Base-by-base conservation (phyloP, 1,284 basidiomycete species). In the Pisolithus thermaeus region DNA sequence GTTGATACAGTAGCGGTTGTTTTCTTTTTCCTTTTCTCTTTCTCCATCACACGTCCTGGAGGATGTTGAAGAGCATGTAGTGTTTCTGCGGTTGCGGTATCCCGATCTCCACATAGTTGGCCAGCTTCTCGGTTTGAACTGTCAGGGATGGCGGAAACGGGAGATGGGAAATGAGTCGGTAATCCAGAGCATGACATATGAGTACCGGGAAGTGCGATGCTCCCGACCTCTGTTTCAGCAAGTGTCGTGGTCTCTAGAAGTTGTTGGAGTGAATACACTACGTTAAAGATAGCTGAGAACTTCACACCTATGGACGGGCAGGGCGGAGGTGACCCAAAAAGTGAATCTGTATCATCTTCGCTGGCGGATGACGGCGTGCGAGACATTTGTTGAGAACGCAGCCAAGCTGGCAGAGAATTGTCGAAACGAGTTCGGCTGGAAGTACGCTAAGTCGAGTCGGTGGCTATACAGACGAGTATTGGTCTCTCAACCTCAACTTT, bases 171-270 rank as follows among this genome's bases (percentile, higher is more conserved):
- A 74, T 78, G 73, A 72, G 81, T 76, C 72, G 84, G 76, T 74
- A 82, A 77, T 89, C 90, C 84, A 90, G 85, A 85, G 84, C 74
- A 74, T 70, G 75, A 75, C 65, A 67, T 67, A 75, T 87, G 87
- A 86, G 85, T 87, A 82, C 87, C 87, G 88, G 86, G 85, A 87
- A 88, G 87, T 90, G 87, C 87, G 90, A 89, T 89, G 86, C 87
- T 85, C 87, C 87, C 87, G 87, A 90, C 87, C 80, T 90, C 89
- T 87, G 88, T 73, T 76, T 70, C 72, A 72, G 72, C 68, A 66
- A 61, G 68, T 68, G 67, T 65, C 59, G 65, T 61, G 63, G 36
- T 37, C 41, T 48, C 42, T 47, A 43, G 44, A 45, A 46, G 46
- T 49, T 11, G 3, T 3, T 36, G 36, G 35, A 39, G 70, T 60